Base-by-base conservation (phyloP, 805 yeast genomes). In the Wickerhamomyces mucosus region DNA sequence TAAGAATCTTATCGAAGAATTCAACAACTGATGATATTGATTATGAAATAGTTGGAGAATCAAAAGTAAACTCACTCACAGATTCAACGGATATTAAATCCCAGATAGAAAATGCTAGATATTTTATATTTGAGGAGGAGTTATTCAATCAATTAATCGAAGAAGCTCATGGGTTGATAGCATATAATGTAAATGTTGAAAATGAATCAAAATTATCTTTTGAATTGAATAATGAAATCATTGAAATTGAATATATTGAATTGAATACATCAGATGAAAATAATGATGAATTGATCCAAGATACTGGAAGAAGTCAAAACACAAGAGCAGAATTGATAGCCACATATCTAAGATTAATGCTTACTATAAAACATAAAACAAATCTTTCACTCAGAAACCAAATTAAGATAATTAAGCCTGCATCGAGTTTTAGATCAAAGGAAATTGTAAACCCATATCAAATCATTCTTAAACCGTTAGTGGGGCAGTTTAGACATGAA, bases 61-160 rank as follows among this genome's bases (percentile, higher is more conserved):
- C 81, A 0, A 38, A 45, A 3, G 29, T 42, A 23, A 32, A 35
- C 14, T 39, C 51, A 14, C 37, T 36, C 15, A 40, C 37, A 19
- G 51, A 44, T 27, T 43, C 54, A 15, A 21, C 11, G 7, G 24
- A 21, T 7, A 67, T 77, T 15, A 65, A 67, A 29, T 69, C 67
- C 16, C 77, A 72, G 44, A 72, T 89, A 18, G 65, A 69, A 22
- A 70, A 59, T 31, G 86, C 94, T 0, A 66, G 96, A 28, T 76
- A 69, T 40, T 71, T 73, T 37, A 62, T 88, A 7, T 89, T 89
- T 58, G 97, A 89, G 49, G 92, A 83, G 47, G 97, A 89, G 53
- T 62, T 89, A 33, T 84, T 84, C 59, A 74, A 72, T 53, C 86
- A 78, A 43, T 56, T 89, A 34, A 65, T 77, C 16, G 72, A 76